Percentiles rank a stretch among this genome's conserved stretches.
Conservation (phyloP, 1,284 basidiomycete species). For the Agaricales sp. region DNA sequence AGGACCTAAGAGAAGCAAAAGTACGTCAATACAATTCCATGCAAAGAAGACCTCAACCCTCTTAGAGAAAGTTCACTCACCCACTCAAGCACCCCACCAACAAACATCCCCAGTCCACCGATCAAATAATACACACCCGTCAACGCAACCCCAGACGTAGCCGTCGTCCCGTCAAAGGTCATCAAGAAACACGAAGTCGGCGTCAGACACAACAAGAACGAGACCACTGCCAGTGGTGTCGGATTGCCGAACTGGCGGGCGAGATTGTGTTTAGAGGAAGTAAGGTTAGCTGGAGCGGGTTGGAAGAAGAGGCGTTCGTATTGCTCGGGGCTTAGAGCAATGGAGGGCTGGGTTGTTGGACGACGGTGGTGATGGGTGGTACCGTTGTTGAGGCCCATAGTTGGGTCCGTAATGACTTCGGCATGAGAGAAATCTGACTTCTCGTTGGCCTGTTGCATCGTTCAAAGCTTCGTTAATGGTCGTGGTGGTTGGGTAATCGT, state of each 20-base stretch:
- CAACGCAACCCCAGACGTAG: conserved; percentile 10
- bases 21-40: not conserved
- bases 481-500: too few relatives aligned
- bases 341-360: not conserved
- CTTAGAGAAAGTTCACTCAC: conserved; percentile 6
- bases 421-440: not conserved
- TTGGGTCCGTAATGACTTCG: too few relatives aligned
- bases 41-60: too few relatives aligned
- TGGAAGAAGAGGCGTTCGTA: conserved; percentile 15
- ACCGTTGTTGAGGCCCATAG: not conserved
- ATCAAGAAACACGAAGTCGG: conserved; percentile 13
- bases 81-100: conserved; percentile 15
- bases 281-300: conserved; percentile 8
- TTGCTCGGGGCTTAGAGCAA: conserved; percentile 9
- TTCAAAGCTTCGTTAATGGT: too few relatives aligned
- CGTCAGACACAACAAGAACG: conserved; percentile 11
- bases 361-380: not conserved
- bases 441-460: too few relatives aligned
- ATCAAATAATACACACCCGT: conserved; percentile 13
- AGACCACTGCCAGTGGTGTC: conserved; percentile 12
- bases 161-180: conserved; percentile 11
- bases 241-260: conserved; percentile 13
- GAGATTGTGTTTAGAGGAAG: not conserved
- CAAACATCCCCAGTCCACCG: conserved; percentile 13
- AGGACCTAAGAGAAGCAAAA: conserved; percentile 10